Conservation (phyloP, 352 stramenopile genomes). For the Globisporangium viniferum region DNA sequence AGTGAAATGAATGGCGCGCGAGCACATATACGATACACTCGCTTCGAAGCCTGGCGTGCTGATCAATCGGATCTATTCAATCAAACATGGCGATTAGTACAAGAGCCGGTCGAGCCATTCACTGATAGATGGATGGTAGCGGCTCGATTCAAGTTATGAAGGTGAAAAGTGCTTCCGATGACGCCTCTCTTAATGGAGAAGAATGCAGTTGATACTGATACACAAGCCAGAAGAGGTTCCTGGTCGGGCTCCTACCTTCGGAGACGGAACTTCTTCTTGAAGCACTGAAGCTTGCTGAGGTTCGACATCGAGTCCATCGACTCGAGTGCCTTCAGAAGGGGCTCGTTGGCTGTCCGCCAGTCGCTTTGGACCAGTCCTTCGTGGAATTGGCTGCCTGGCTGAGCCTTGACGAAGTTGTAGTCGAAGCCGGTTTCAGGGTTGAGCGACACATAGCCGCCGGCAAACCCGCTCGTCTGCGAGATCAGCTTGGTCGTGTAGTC, state of each 20-base stretch:
- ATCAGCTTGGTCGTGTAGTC: slow-evolving; percentile 66
- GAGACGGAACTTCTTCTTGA: slow-evolving; percentile 20
- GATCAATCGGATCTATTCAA: too few species aligned
- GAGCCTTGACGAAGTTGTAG: slow-evolving; percentile 50
- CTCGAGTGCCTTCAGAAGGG: slow-evolving; percentile 38
- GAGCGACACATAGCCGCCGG: slow-evolving; percentile 66
- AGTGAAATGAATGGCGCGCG: too few species aligned
- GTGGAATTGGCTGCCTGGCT: slow-evolving; percentile 26
- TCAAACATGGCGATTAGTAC: too few species aligned
- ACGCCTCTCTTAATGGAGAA: slow-evolving; percentile 1
- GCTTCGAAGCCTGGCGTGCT: too few species aligned
- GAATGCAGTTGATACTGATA: not conserved
- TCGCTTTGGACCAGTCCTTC: slow-evolving; percentile 55
- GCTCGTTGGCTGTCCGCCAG: slow-evolving; percentile 52
- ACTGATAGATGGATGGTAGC: not conserved
- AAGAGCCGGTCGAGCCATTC: not conserved
- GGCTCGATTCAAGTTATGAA: not conserved
- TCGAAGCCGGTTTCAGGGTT: slow-evolving; percentile 70
- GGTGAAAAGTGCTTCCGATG: slow-evolving; percentile 7
- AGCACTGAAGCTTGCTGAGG: slow-evolving; percentile 51
- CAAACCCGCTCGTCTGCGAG: slow-evolving; percentile 30
- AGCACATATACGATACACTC: too few species aligned
- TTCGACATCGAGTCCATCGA: slow-evolving; percentile 53
- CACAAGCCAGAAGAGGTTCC: not conserved
- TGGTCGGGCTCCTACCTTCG: slow-evolving; percentile 1